Percentiles rank a stretch among this genome's conserved stretches.
phyloP scores from a whole-genome alignment of 257 asterid species.

The Marsdenia floribunda region DNA sequence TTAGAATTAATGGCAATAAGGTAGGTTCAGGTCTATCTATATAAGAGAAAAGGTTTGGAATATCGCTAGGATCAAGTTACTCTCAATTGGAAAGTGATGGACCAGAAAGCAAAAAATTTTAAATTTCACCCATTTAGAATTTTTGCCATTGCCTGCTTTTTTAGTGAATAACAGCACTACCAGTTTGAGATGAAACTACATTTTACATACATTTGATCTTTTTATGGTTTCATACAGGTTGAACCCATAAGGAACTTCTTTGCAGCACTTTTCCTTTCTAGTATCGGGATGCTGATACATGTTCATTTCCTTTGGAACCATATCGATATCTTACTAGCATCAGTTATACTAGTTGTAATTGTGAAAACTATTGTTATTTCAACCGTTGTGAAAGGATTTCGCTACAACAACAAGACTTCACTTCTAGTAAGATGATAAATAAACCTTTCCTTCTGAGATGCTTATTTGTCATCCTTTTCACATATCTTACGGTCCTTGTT shows the following conservation, averaged over 20 bases:
- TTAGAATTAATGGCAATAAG: not conserved
- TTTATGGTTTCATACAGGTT: constrained; percentile 48
- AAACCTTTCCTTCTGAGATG: constrained; percentile 12
- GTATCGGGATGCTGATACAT: constrained; percentile 99
- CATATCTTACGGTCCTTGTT: constrained; percentile 8
- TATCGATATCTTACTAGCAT: constrained; percentile 93
- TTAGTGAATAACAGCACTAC: not conserved
- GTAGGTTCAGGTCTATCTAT: not conserved
- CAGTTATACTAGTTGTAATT: constrained; percentile 85
- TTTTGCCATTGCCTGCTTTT: not conserved
- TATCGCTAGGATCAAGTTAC: not conserved
- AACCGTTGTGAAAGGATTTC: constrained; percentile 88
- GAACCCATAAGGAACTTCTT: constrained; percentile 96
- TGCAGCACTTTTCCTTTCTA: constrained; percentile 98
- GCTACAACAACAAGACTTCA: constrained; percentile 95
- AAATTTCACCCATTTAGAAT: not conserved
- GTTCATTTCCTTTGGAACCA: constrained; percentile 98
- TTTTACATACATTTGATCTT: constrained; percentile 3
- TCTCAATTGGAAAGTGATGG: not conserved
- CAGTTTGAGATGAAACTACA: not conserved
- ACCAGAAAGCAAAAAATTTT: not conserved
- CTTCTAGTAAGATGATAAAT: constrained; percentile 56
- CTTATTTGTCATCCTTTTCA: constrained; percentile 12
- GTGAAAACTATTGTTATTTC: constrained; percentile 78
- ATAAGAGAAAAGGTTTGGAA: not conserved